Base-by-base conservation (phyloP, 2,329 filamentous ascomycete genomes). In the Botrytis paeoniae region DNA sequence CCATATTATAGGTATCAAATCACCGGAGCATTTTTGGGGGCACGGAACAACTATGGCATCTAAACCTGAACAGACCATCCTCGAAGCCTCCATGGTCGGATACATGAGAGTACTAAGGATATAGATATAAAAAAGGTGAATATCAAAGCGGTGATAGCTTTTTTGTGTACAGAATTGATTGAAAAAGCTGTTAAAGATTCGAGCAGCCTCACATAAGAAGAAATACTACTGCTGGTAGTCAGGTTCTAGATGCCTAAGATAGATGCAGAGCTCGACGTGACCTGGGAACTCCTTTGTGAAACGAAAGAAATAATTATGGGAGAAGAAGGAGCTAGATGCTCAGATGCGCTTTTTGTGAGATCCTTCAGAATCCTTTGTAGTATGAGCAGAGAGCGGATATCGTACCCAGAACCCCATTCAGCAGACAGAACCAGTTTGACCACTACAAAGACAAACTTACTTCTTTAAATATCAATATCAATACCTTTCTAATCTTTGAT, bases 401-500 rank as follows among this genome's bases (percentile, higher is more conserved):
- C 10, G 1, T 4, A 51, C 10, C 10, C 4, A 25, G 1, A 12
- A 51, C 4, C 22, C 1, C 4, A 25, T 25, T 48, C 8, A 6
- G 8, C 8, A 6, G 20, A 10, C 8, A 22, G 22, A 7, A 2
- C 22, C 43, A 1, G 20, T 48, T 48, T 61, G 59, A 61, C 0
- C 0, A 25, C 3, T 25, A 61, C 9, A 61, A 37, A 35, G 20
- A 61, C 10, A 20, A 35, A n/a, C 59, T 61, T 61, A 20, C 35
- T 39, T 14, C 37, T 57, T 59, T 37, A 4, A n/a, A 18, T 18
- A 60, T 69, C 18, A n/a, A 45, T 3, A 69, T n/a, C 9, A 69
- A 69, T 59, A 69, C 51, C 12, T 69, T 69, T 32, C 37, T 69
- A 29, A 37, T 69, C 8, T 69, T 69, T 41, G 66, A 69, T 59